These are phyloP conservation scores for Fraxinus sp. DNA, from an alignment of 305 asterid species.

Conservation along the genomic window DNA sequence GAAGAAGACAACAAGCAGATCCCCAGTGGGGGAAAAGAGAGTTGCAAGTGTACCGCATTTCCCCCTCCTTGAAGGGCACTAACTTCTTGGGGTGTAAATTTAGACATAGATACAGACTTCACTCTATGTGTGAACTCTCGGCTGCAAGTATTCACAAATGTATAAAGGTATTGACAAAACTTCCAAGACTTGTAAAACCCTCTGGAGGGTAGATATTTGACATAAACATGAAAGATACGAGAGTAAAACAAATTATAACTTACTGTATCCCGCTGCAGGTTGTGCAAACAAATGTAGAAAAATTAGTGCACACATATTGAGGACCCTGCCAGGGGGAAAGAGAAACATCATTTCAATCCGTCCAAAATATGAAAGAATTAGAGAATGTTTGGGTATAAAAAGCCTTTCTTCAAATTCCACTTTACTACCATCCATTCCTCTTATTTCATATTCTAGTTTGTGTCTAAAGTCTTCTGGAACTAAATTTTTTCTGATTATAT, in stretches of 20 bases:
- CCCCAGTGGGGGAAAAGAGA: conserved; percentile 17
- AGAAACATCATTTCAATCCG: conserved; percentile 31
- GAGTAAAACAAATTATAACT: conserved; percentile 35
- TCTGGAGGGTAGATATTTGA: conserved; percentile 17
- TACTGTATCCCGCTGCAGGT: conserved; percentile 98
- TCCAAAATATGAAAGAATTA: conserved; percentile 15
- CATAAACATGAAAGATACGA: conserved; percentile 16
- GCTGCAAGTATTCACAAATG: conserved; percentile 54
- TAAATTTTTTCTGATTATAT: neutral
- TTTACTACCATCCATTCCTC: neutral
- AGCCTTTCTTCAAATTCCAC: neutral
- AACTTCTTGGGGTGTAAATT: conserved; percentile 94
- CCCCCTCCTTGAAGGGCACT: conserved; percentile 99
- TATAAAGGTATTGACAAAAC: conserved; percentile 13
- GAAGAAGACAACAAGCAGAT: conserved; percentile 19
- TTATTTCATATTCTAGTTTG: neutral
- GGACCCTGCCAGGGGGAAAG: conserved; percentile 73
- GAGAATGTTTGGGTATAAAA: neutral
- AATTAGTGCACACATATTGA: conserved; percentile 91
- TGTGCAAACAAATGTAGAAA: conserved; percentile 95
- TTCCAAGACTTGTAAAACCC: conserved; percentile 3
- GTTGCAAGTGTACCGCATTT: conserved; percentile 69
- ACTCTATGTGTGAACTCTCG: conserved; percentile 99
- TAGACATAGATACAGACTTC: conserved; percentile 98
- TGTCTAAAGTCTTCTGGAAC: neutral